Evolutionary conservation across 108 stramenopile species (phyloP).

Genomic region (Cylindrotheca closterium): DNA sequence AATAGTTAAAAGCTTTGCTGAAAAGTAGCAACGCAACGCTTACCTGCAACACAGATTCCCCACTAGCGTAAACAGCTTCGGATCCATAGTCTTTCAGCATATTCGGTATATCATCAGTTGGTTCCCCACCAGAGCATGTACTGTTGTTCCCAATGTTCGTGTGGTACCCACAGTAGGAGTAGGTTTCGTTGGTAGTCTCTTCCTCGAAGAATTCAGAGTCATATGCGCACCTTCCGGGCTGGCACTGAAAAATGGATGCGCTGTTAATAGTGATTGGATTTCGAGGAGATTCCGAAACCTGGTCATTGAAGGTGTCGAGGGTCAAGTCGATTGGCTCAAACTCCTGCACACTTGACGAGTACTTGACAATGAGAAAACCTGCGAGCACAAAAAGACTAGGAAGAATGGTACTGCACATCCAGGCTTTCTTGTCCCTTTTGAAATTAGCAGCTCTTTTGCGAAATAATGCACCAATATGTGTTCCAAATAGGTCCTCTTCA

Average conservation of each 20-base stretch:
- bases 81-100: no score
- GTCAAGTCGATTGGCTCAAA: conserved; percentile 40
- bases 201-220: conserved; percentile 6
- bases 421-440: conserved; percentile 85
- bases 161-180: conserved; percentile 55
- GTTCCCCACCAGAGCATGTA: no score
- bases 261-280: conserved; percentile 79
- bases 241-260: conserved; percentile 46
- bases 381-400: conserved; percentile 62
- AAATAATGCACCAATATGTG: conserved; percentile 73
- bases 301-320: conserved; percentile 61
- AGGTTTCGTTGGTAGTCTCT: conserved; percentile 40
- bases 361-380: conserved; percentile 63
- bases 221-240: conserved; percentile 63
- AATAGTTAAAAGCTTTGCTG: no score
- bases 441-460: conserved; percentile 77
- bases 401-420: conserved; percentile 75
- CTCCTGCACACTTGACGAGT: conserved; percentile 31
- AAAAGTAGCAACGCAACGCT: no score
- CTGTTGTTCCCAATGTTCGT: conserved; percentile 23
- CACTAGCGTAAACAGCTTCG: no score
- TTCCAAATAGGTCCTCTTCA: conserved; percentile 51
- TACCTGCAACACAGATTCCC: no score
- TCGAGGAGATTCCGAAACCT: conserved; percentile 30
- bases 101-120: no score